Percentiles rank a stretch among this genome's conserved stretches.
Evolutionary conservation across 192 early-diverging fungal genomes (phyloP).

Genomic region (Jimgerdemannia lactiflua): DNA sequence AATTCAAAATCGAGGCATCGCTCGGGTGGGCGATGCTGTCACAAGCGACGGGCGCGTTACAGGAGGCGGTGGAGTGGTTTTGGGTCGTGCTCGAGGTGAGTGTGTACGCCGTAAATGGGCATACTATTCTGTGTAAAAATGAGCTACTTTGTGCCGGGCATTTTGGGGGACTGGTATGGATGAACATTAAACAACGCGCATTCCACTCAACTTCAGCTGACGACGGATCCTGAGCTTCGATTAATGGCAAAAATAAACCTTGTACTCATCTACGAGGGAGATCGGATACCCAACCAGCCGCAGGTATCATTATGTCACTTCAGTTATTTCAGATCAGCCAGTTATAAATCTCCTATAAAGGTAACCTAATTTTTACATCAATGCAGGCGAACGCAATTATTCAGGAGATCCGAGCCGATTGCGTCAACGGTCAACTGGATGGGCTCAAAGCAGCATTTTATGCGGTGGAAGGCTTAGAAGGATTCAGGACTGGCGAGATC

Average conservation of each 20-base stretch:
- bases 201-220: background rate
- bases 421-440: background rate
- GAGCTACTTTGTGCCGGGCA: too few relatives aligned
- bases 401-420: background rate
- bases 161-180: too few relatives aligned
- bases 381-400: background rate
- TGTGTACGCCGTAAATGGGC: background rate
- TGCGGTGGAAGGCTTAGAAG: background rate
- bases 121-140: too few relatives aligned
- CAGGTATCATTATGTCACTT: background rate
- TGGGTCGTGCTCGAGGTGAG: background rate
- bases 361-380: background rate
- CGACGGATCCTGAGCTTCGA: background rate
- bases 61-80: background rate
- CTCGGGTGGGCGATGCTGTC: background rate
- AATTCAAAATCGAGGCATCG: constrained; percentile 8
- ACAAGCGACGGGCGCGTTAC: background rate
- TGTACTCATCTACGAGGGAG: background rate
- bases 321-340: background rate
- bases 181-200: too few relatives aligned
- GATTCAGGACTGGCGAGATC: background rate
- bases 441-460: background rate
- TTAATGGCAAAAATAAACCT: background rate
- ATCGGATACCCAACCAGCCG: background rate
- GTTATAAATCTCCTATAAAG: background rate